Conservation (phyloP, 441 rosid genomes). For the Iberis amara region DNA sequence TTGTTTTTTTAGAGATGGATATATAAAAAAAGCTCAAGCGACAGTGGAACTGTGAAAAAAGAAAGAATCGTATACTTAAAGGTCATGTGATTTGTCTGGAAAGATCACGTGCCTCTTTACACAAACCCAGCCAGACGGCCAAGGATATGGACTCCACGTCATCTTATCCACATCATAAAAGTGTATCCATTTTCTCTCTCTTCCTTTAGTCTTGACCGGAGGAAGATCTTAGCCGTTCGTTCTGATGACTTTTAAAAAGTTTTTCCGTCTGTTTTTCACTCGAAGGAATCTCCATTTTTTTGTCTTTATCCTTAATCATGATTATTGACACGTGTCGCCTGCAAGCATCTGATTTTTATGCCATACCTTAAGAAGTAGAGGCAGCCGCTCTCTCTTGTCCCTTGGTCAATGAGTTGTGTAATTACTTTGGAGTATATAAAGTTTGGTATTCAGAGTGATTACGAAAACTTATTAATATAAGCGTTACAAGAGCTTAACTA, state of each 20-base stretch:
- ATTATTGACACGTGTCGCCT: conserved; percentile 30
- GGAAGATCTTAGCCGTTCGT: background rate
- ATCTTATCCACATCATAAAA: background rate
- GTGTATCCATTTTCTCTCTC: background rate
- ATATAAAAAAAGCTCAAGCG: no score
- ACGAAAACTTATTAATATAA: no score
- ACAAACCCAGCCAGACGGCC: no score
- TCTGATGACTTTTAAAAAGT: background rate
- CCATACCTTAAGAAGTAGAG: conserved; percentile 2
- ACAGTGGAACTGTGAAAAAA: background rate
- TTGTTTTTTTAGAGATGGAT: no score
- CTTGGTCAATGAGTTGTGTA: background rate
- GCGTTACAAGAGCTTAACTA: no score
- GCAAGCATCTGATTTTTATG: conserved; percentile 21
- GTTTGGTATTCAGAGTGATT: no score
- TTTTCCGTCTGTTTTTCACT: background rate
- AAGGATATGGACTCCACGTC: background rate
- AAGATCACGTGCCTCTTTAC: background rate
- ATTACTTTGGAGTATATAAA: no score
- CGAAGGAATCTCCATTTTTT: no score
- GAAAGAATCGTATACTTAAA: no score
- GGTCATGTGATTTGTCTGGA: background rate
- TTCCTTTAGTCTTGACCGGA: background rate
- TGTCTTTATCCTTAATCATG: no score
- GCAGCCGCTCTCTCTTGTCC: no score